Conservation (phyloP, 192 early-diverging fungal species). For the Gaertneriomyces sp. region DNA sequence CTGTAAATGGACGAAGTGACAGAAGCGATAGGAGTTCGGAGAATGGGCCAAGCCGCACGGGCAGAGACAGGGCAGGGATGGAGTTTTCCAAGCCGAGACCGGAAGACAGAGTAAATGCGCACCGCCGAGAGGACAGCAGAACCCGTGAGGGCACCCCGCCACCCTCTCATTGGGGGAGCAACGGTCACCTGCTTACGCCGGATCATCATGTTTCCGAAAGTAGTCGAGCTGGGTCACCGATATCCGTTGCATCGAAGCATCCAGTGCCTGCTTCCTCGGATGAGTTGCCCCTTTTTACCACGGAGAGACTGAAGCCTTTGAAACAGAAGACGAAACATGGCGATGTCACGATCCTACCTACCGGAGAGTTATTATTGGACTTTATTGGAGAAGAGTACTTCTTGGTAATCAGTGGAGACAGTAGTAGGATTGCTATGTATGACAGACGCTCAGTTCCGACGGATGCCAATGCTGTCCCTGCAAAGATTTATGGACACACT, state of each 20-base stretch:
- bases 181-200: too few relatives aligned
- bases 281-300: constrained; percentile 35
- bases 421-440: constrained; percentile 20
- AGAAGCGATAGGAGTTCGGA: too few relatives aligned
- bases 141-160: too few relatives aligned
- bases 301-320: constrained; percentile 44
- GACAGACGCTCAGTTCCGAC: constrained; percentile 22
- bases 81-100: too few relatives aligned
- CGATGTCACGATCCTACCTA: constrained; percentile 31
- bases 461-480: neutral
- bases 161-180: too few relatives aligned
- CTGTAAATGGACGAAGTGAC: too few relatives aligned
- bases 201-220: neutral
- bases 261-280: neutral
- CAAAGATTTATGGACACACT: constrained; percentile 13
- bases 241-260: neutral
- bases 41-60: too few relatives aligned
- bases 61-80: too few relatives aligned
- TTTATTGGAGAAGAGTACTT: constrained; percentile 40
- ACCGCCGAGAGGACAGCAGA: too few relatives aligned
- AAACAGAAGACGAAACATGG: constrained; percentile 53
- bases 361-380: constrained; percentile 41
- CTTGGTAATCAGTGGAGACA: constrained; percentile 36
- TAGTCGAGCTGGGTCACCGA: neutral
- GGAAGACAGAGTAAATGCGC: too few relatives aligned